These are phyloP conservation scores for Macrophomina pseudophaseolina DNA, from an alignment of 2,329 filamentous ascomycete genomes.

Conservation along the genomic window DNA sequence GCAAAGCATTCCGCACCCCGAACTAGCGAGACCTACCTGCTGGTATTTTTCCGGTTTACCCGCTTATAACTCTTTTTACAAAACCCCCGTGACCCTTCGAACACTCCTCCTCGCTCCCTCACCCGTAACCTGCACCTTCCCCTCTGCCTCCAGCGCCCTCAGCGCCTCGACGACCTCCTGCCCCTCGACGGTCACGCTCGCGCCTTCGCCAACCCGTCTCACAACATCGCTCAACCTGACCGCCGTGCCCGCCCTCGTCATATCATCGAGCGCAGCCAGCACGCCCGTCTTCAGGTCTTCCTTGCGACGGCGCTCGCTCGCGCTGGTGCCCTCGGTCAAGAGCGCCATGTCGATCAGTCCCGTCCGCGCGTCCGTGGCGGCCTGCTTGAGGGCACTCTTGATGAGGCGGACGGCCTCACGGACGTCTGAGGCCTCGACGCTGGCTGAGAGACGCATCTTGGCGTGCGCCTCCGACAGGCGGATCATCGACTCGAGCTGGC, in stretches of 20 bases:
- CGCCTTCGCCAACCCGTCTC: constrained; percentile 68
- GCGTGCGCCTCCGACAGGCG: constrained; percentile 94
- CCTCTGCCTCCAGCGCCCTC: constrained; percentile 81
- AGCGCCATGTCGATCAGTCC: constrained; percentile 97
- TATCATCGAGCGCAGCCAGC: constrained; percentile 76
- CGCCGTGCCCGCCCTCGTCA: constrained; percentile 65
- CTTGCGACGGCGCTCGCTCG: constrained; percentile 80
- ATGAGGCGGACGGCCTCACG: constrained; percentile 91
- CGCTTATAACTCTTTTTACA: constrained; percentile 32
- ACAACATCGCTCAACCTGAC: constrained; percentile 81
- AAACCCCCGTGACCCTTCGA: constrained; percentile 69
- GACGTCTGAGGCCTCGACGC: constrained; percentile 82
- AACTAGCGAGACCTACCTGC: no score
- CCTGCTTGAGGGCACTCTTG: constrained; percentile 91
- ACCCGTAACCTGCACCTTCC: constrained; percentile 76
- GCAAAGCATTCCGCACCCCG: no score
- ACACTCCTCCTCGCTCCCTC: constrained; percentile 85
- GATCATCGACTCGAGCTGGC: constrained; percentile 98
- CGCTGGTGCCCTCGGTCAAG: constrained; percentile 90
- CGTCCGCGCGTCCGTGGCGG: constrained; percentile 88
- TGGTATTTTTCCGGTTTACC: no score
- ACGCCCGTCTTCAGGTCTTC: constrained; percentile 84
- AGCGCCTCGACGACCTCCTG: constrained; percentile 84
- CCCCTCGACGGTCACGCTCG: constrained; percentile 69
- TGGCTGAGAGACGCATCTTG: constrained; percentile 86